phyloP scores from a whole-genome alignment of 2,329 filamentous ascomycete species.

The Fusarium transvaalense region DNA sequence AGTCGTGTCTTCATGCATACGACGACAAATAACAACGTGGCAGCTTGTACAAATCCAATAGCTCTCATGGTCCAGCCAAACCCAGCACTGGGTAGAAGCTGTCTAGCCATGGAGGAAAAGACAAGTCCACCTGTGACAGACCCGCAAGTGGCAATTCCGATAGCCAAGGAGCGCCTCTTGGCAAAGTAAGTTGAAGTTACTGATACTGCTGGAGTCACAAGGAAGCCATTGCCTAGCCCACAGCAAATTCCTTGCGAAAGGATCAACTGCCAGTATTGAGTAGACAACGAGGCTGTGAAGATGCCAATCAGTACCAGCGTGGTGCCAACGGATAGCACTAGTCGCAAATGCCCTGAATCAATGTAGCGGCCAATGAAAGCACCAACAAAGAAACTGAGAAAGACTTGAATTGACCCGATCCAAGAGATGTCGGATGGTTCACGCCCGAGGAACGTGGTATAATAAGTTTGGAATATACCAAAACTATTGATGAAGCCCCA shows the following conservation, averaged over 20 bases:
- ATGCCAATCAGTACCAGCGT: conserved; percentile 9
- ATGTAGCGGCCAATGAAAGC: conserved; percentile 64
- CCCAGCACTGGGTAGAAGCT: conserved; percentile 12
- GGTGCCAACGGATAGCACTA: background rate
- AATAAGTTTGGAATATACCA: conserved; percentile 65
- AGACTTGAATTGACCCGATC: conserved; percentile 66
- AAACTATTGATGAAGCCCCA: conserved; percentile 66
- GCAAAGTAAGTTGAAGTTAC: conserved; percentile 22
- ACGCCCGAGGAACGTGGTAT: conserved; percentile 53
- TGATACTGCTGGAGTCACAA: conserved; percentile 11
- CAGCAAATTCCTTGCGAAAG: conserved; percentile 20
- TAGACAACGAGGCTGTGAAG: conserved; percentile 8
- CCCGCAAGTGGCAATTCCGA: conserved; percentile 11
- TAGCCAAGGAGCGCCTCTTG: conserved; percentile 4
- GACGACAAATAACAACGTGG: background rate
- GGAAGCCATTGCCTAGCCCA: conserved; percentile 19
- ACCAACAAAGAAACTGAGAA: conserved; percentile 65
- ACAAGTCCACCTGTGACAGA: conserved; percentile 11
- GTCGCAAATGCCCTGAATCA: conserved; percentile 64
- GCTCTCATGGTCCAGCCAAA: conserved; percentile 19
- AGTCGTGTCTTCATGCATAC: conserved; percentile 46
- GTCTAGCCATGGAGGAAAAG: conserved; percentile 9
- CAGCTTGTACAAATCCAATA: conserved; percentile 16
- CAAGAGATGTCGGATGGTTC: conserved; percentile 63
- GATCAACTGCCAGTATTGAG: conserved; percentile 20